These are phyloP conservation scores for Oryza officinalis DNA, from an alignment of 176 grass and related monocot genomes.

Conservation along the genomic window DNA sequence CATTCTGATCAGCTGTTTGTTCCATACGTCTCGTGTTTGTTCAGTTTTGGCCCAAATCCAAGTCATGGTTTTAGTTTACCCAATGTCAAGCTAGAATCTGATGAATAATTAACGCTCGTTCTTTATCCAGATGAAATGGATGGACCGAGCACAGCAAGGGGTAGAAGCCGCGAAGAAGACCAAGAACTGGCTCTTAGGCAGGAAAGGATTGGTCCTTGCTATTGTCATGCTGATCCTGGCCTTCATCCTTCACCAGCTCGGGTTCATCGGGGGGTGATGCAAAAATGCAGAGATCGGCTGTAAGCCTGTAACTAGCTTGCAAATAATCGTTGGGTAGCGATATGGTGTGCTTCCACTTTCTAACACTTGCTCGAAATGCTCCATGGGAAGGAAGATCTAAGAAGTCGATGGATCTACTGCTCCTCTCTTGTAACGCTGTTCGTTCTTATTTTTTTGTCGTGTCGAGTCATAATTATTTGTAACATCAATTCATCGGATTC, in stretches of 20 bases:
- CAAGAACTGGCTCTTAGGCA: slow-evolving; percentile 90
- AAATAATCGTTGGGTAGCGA: slow-evolving; percentile 28
- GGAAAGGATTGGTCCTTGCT: slow-evolving; percentile 77
- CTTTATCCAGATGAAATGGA: slow-evolving; percentile 81
- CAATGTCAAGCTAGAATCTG: neutral
- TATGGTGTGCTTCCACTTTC: neutral
- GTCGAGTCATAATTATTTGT: neutral
- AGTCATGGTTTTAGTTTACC: neutral
- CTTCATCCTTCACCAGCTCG: slow-evolving; percentile 75
- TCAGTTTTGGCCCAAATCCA: neutral
- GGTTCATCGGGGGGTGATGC: slow-evolving; percentile 79
- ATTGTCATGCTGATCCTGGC: slow-evolving; percentile 83
- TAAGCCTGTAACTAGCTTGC: neutral
- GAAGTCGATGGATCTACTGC: slow-evolving; percentile 12
- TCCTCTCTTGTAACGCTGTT: slow-evolving; percentile 20
- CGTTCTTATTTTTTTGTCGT: neutral
- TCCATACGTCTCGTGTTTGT: neutral
- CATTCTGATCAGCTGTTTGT: neutral
- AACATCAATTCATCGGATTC: slow-evolving; percentile 18
- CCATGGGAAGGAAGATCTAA: neutral
- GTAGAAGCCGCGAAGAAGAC: slow-evolving; percentile 73
- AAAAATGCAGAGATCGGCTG: neutral
- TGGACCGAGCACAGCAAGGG: slow-evolving; percentile 71
- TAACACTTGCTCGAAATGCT: slow-evolving; percentile 6
- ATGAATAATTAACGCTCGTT: slow-evolving; percentile 2